Percentiles rank a stretch among this genome's conserved stretches.
phyloP scores from a whole-genome alignment of 1,284 basidiomycete species.

The Rhodofomes roseus region DNA sequence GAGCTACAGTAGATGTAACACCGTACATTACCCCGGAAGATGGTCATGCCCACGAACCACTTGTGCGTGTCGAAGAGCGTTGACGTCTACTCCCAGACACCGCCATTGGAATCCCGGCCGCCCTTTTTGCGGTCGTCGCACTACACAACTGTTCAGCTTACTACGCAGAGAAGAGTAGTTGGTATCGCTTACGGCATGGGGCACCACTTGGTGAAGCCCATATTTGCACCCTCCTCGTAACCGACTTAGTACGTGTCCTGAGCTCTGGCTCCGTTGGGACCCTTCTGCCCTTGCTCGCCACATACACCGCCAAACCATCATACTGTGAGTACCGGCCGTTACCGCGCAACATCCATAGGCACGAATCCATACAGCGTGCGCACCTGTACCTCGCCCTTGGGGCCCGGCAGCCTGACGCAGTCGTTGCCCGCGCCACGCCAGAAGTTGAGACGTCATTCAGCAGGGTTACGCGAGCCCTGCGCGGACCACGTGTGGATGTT shows the following conservation, averaged over 20 bases:
- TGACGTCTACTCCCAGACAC: conserved; percentile 96
- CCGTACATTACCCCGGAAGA: conserved; percentile 69
- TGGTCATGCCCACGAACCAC: conserved; percentile 68
- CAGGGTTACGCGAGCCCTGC: too few relatives aligned
- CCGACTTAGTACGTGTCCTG: conserved; percentile 63
- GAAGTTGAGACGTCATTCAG: conserved; percentile 45
- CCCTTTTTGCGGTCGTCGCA: conserved; percentile 13
- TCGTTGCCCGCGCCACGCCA: conserved; percentile 36
- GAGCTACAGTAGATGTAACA: background rate
- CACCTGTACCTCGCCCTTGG: conserved; percentile 47
- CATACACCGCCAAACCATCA: conserved; percentile 69
- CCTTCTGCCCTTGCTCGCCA: conserved; percentile 74
- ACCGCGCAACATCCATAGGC: conserved; percentile 59
- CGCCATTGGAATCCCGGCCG: conserved; percentile 77
- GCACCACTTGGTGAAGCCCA: conserved; percentile 89
- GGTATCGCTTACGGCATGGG: conserved; percentile 66
- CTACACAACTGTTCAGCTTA: background rate
- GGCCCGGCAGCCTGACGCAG: conserved; percentile 40
- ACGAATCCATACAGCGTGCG: conserved; percentile 84
- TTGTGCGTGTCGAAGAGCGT: conserved; percentile 66
- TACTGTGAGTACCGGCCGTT: conserved; percentile 89
- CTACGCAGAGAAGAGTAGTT: background rate
- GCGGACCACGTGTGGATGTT: too few relatives aligned
- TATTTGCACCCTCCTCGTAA: conserved; percentile 62
- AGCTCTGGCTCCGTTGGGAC: conserved; percentile 86